Evolutionary conservation across 2,329 filamentous ascomycete species (phyloP), one percentile per base, ranked within the genome.

Genomic region (Venturia aucupariae): DNA sequence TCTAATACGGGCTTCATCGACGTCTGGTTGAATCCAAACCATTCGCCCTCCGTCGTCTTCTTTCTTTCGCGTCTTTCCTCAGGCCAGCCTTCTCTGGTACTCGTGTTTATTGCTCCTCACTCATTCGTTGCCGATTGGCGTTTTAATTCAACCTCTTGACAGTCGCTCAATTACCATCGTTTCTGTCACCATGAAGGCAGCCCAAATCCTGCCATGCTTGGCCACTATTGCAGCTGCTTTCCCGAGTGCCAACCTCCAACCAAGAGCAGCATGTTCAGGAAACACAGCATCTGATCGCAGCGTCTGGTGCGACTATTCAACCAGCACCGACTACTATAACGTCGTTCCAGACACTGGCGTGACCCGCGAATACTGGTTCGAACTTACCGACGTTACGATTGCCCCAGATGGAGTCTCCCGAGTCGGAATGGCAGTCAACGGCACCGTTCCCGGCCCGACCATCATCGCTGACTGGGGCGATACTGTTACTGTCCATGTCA

Each of bases 241-340:
- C 51, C 51, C 51, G 8, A 57, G 30, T 55, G 61, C 35, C 39
- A 30, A 32, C 32, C 61, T 64, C 57, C 66, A 42, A 63, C 68
- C 65, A 32, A 60, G 62, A n/a, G 42, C 67, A 41, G 65, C 67
- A 15, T 75, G 73, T 66, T 68, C 68, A 60, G 73, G 73, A 3
- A 75, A 75, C 60, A 72, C 71, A 7, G 71, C 70, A 6, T 62
- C 65, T 35, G 71, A 69, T 55, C 70, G 72, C 42, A 70, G 69
- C 27, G 22, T 61, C 11, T 66, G 62, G 60, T 65, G 65, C 32
- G 63, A 61, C 30, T 66, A 65, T 38, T 24, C n/a, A 27, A 61
- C 60, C 17, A 30, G 22, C 24, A 65, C 48, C 30, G 63, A 66
- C 27, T 65, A 65, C 41, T 66, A 66, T 42, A 42, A 61, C 15